Conservation (phyloP, 2,329 filamentous ascomycete species). For the Neopestalotiopsis sp. region DNA sequence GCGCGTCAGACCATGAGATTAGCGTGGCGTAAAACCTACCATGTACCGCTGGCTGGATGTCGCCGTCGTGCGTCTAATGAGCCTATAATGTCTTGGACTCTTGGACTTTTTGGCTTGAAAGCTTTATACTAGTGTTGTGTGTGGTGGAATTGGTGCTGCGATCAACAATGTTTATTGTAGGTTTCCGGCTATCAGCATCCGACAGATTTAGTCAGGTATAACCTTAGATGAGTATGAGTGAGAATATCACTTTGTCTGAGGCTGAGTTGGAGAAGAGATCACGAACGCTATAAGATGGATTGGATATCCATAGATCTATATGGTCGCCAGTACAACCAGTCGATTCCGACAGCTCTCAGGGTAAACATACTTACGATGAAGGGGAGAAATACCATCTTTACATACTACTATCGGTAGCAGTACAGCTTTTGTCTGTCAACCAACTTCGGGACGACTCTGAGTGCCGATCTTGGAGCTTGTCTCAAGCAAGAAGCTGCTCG, state of each 20-base stretch:
- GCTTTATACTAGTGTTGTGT: background rate
- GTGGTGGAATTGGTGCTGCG: background rate
- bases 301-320: background rate
- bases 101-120: background rate
- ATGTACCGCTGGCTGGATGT: background rate
- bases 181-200: background rate
- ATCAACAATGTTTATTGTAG: background rate
- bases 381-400: background rate
- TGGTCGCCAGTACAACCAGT: background rate
- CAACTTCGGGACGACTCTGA: background rate
- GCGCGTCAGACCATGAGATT: background rate
- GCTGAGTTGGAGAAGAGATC: background rate
- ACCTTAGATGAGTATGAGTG: background rate
- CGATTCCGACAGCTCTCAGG: background rate
- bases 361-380: background rate
- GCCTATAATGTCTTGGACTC: background rate
- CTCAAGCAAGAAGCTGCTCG: background rate
- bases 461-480: background rate
- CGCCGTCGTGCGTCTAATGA: background rate
- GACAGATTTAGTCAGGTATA: background rate
- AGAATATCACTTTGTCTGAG: background rate
- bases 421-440: background rate
- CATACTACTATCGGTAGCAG: background rate
- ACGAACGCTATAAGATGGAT: background rate
- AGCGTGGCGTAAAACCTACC: background rate